These are phyloP conservation scores for Penicillium aurantiogriseum DNA, from an alignment of 2,329 filamentous ascomycete species.

Conservation along the genomic window DNA sequence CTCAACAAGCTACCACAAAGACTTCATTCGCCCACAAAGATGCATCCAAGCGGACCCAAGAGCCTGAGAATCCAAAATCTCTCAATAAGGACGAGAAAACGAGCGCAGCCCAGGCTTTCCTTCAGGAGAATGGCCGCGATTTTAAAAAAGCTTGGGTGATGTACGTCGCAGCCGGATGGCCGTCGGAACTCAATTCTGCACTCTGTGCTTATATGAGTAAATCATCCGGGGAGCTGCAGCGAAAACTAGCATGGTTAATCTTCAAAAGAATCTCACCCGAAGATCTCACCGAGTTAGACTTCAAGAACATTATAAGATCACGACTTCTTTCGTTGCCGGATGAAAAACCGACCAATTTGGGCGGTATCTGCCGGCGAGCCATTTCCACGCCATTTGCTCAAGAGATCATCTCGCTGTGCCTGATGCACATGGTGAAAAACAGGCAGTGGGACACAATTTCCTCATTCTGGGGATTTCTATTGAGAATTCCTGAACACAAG, in stretches of 20 bases:
- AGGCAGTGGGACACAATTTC: constrained; percentile 31
- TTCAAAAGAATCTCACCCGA: constrained; percentile 44
- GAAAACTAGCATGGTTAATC: constrained; percentile 45
- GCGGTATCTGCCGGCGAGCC: constrained; percentile 45
- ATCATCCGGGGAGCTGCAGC: constrained; percentile 45
- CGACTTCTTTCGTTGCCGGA: constrained; percentile 42
- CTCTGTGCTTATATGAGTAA: constrained; percentile 41
- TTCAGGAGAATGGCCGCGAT: constrained; percentile 17
- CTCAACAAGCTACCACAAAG: constrained; percentile 6
- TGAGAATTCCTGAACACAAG: neutral
- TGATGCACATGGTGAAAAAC: constrained; percentile 33
- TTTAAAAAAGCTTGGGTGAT: constrained; percentile 46
- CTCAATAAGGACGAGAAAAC: constrained; percentile 10
- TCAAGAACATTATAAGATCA: constrained; percentile 46
- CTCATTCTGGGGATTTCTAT: constrained; percentile 22
- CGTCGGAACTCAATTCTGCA: constrained; percentile 24
- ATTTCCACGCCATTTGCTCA: constrained; percentile 23
- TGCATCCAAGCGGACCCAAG: neutral
- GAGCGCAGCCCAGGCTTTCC: constrained; percentile 15
- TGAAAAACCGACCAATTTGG: constrained; percentile 26
- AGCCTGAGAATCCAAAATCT: neutral
- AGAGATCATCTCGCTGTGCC: constrained; percentile 28
- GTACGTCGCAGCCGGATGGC: constrained; percentile 36
- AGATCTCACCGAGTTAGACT: constrained; percentile 44
- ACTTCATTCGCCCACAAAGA: neutral